Percentiles rank a stretch among this genome's conserved stretches.
Conservation (phyloP, 257 asterid genomes). For the Oldenlandia corymbosa region DNA sequence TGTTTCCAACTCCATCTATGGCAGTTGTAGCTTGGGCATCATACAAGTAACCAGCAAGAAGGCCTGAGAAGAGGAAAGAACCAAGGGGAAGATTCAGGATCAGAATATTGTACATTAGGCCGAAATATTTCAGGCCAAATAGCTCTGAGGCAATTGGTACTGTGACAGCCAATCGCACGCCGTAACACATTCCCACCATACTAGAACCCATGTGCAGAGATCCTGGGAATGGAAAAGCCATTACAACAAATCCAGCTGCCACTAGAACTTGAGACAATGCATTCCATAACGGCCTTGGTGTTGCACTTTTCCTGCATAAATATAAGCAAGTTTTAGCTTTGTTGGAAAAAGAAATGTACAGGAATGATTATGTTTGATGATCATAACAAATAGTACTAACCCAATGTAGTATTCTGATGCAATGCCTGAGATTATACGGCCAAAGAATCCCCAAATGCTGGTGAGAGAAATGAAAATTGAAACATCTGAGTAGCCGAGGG, state of each 20-base stretch:
- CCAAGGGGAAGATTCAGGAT: constrained; percentile 28
- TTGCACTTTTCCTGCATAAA: constrained; percentile 17
- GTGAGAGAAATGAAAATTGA: constrained; percentile 24
- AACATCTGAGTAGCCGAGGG: constrained; percentile 22
- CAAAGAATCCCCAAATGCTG: constrained; percentile 27
- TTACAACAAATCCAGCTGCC: constrained; percentile 9
- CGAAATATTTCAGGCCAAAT: constrained; percentile 21
- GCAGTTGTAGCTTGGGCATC: constrained; percentile 20
- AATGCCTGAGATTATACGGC: constrained; percentile 19
- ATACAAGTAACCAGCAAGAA: constrained; percentile 23
- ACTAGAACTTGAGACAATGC: constrained; percentile 15
- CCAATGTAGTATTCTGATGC: constrained; percentile 21
- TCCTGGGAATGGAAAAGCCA: constrained; percentile 23
- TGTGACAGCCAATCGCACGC: constrained; percentile 26
- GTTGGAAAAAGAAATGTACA: background rate
- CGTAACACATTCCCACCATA: constrained; percentile 21
- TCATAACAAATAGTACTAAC: constrained; percentile 8
- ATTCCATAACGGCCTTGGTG: constrained; percentile 23
- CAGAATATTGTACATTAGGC: constrained; percentile 19
- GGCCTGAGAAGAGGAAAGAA: constrained; percentile 29
- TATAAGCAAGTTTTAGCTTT: background rate
- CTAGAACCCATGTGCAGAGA: constrained; percentile 20
- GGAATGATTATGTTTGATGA: background rate
- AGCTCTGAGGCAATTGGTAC: constrained; percentile 22
- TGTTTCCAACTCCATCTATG: constrained; percentile 16